Evolutionary conservation across 306 rosid genomes (phyloP).

Genomic region (Prosopis cineraria): DNA sequence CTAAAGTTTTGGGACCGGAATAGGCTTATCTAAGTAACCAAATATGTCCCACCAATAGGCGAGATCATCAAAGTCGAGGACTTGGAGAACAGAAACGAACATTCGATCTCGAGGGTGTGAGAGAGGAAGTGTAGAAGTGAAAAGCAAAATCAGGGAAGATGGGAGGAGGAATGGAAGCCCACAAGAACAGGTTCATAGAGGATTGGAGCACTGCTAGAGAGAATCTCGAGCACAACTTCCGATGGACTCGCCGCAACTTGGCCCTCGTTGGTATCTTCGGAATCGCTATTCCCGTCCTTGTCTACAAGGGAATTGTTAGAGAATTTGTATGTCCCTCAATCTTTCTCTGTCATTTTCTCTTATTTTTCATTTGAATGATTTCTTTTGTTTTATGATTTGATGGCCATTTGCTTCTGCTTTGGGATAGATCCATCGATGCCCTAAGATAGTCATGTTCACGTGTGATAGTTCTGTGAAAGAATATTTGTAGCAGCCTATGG

Average conservation of each 20-base stretch:
- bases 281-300: constrained; percentile 73
- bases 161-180: constrained; percentile 98
- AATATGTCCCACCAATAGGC: background rate
- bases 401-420: background rate
- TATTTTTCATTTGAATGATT: background rate
- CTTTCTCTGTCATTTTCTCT: background rate
- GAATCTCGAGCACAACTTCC: constrained; percentile 84
- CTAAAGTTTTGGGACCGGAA: background rate
- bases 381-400: background rate
- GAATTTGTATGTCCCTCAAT: constrained; percentile 58
- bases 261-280: constrained; percentile 88
- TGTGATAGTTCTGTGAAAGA: background rate
- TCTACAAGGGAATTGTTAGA: constrained; percentile 79
- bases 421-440: background rate
- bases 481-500: background rate
- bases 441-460: background rate
- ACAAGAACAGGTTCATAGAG: constrained; percentile 87
- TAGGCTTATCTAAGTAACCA: background rate
- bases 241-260: constrained; percentile 94
- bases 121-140: background rate
- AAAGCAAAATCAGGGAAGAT: constrained; percentile 39
- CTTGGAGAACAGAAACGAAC: background rate
- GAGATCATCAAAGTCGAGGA: background rate
- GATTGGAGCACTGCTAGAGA: constrained; percentile 91
- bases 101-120: background rate